Evolutionary conservation across 805 yeast genomes (phyloP), one percentile per base, ranked within the genome.

Genomic region (Debaryomyces hansenii): DNA sequence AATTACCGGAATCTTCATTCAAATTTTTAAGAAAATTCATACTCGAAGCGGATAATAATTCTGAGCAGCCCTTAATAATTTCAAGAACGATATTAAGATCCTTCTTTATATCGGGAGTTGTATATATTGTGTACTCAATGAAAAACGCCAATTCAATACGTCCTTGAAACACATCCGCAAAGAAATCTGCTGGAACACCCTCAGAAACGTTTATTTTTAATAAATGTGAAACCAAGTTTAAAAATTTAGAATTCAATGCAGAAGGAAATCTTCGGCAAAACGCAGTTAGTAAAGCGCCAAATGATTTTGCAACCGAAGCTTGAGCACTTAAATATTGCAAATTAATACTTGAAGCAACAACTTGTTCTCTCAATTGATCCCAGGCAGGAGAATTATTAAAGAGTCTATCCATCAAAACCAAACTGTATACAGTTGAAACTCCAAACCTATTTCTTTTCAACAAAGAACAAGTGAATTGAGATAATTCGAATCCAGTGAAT

Each of bases 281-380:
- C 0, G 92, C 80, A 0, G 92, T 83, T 18, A 89, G 51, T 29
- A 90, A 69, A 1, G 94, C 90, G 41, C 92, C 90, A 78, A 88
- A 82, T 0, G 95, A 78, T 55, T 84, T 85, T 3, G 89, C 85
- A 16, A 87, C 78, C 4, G 80, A 70, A 12, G 84, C 71, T 56
- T 90, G 96, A 1, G 91, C 77, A 35, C 82, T 75, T 6, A 82
- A 75, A 54, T 74, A 76, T 50, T 89, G 89, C 41, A 82, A 58
- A 55, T 84, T 84, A 37, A 83, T 63, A 49, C 90, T 83, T 1
- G 86, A 82, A 1, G 75, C 70, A 2, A 78, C 63, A 4, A 89
- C 74, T 34, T 77, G 78, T 3, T 71, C 67, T 47, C 83, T 72
- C 31, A 79, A 64, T 1, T 75, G 74, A 2, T 52, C 46, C 74